Percentiles rank a stretch among this genome's conserved stretches.
Evolutionary conservation across 2,329 filamentous ascomycete species (phyloP).

Genomic region (Sphaceloma murrayae): DNA sequence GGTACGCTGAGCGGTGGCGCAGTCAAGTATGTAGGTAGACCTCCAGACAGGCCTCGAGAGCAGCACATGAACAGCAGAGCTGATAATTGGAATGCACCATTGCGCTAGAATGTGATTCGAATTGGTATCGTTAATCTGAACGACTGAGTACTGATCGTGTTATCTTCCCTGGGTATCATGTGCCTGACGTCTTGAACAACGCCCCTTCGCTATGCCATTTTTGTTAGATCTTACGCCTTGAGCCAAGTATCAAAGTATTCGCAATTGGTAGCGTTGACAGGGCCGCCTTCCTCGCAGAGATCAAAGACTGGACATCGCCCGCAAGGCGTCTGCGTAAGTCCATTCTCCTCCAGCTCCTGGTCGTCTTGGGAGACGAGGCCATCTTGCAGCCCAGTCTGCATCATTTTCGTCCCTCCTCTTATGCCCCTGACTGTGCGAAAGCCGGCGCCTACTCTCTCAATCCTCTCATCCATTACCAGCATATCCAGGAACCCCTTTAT

Average conservation of each 20-base stretch:
- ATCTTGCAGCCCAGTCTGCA: constrained; percentile 18
- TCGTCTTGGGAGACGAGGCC: constrained; percentile 27
- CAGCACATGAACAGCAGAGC: background rate
- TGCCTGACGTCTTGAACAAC: background rate
- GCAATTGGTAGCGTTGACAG: constrained; percentile 81
- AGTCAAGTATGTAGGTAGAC: no score
- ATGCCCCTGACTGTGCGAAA: constrained; percentile 40
- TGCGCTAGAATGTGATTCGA: no score
- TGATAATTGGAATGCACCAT: background rate
- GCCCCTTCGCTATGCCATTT: background rate
- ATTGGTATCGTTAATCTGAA: background rate
- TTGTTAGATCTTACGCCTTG: constrained; percentile 24
- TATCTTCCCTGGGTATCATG: constrained; percentile 7
- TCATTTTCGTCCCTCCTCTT: constrained; percentile 20
- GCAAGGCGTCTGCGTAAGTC: constrained; percentile 81
- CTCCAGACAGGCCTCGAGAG: no score
- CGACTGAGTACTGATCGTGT: background rate
- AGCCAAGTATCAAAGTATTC: constrained; percentile 88
- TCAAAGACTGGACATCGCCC: constrained; percentile 88
- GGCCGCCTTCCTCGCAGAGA: constrained; percentile 80
- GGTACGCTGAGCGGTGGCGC: no score
- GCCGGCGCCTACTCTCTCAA: constrained; percentile 52
- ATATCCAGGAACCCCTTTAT: constrained; percentile 81
- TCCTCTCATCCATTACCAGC: constrained; percentile 74
- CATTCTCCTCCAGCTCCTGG: constrained; percentile 50